Evolutionary conservation across 2,329 filamentous ascomycete genomes (phyloP).

Genomic region (Penicillium olsonii): DNA sequence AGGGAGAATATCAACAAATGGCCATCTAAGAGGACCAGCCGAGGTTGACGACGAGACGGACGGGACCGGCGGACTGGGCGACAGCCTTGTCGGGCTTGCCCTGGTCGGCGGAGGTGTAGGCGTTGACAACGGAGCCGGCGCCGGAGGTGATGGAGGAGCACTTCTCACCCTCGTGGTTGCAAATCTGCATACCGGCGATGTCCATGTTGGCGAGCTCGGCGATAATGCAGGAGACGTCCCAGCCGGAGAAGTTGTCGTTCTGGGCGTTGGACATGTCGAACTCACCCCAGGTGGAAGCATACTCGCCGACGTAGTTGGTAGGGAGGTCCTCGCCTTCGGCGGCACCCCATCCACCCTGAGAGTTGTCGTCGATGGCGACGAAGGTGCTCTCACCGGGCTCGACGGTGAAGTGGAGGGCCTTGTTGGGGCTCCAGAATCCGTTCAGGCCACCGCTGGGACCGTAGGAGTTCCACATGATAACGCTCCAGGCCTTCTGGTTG

Average conservation of each 20-base stretch:
- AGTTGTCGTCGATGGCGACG: constrained; percentile 41
- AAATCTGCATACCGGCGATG: constrained; percentile 43
- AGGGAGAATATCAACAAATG: constrained; percentile 7
- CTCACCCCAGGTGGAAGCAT: constrained; percentile 45
- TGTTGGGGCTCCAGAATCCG: constrained; percentile 37
- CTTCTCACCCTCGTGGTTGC: constrained; percentile 23
- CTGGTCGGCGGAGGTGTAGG: constrained; percentile 34
- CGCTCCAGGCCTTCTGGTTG: constrained; percentile 34
- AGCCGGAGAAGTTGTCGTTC: constrained; percentile 39
- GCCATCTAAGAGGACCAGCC: constrained; percentile 28
- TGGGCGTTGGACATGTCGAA: constrained; percentile 37
- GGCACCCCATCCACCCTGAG: constrained; percentile 41
- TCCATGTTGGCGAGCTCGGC: constrained; percentile 29
- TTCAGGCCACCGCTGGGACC: constrained; percentile 33
- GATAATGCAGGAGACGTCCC: constrained; percentile 45
- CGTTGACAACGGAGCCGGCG: constrained; percentile 28
- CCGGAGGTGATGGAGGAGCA: constrained; percentile 36
- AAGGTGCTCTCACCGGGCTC: constrained; percentile 33
- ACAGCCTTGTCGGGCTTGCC: constrained; percentile 34
- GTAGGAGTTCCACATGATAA: constrained; percentile 46
- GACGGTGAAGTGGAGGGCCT: constrained; percentile 36
- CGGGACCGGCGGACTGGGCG: constrained; percentile 25
- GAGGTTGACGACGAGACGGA: constrained; percentile 35
- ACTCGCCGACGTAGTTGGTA: constrained; percentile 29
- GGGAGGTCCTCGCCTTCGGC: constrained; percentile 29